These are phyloP conservation scores for Penicillium longicatenatum DNA, from an alignment of 495 filamentous ascomycete genomes.

Conservation along the genomic window DNA sequence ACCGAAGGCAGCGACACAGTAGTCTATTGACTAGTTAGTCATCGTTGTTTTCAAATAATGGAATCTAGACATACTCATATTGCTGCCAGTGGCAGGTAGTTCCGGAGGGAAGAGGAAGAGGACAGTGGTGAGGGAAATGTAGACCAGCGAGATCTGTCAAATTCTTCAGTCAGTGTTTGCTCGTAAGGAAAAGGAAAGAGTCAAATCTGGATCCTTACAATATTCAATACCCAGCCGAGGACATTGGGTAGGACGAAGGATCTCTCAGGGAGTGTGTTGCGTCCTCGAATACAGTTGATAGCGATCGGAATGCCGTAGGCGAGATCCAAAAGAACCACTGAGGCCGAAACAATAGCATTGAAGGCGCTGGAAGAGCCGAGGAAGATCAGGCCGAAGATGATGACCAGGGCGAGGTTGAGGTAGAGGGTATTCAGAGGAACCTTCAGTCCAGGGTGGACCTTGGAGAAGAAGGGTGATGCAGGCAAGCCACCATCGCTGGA, in stretches of 20 bases:
- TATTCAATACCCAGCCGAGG: conserved; percentile 55
- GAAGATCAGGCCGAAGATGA: conserved; percentile 73
- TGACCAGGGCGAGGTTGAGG: conserved; percentile 62
- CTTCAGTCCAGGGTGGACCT: conserved; percentile 62
- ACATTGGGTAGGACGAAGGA: conserved; percentile 59
- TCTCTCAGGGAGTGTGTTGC: conserved; percentile 64
- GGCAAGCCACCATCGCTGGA: conserved; percentile 69
- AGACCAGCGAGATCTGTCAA: conserved; percentile 60
- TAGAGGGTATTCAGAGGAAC: conserved; percentile 71
- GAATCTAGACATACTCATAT: conserved; percentile 62
- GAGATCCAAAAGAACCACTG: conserved; percentile 69
- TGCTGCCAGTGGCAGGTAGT: conserved; percentile 64
- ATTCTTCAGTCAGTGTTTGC: background rate
- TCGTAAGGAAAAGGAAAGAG: background rate
- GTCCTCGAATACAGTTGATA: conserved; percentile 65
- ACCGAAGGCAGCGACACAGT: conserved; percentile 69
- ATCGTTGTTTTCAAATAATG: background rate
- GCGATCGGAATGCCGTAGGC: conserved; percentile 73
- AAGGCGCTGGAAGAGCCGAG: conserved; percentile 67
- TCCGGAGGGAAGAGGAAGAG: conserved; percentile 76
- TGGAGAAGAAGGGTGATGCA: conserved; percentile 62
- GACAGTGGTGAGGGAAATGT: conserved; percentile 68
- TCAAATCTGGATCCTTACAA: conserved; percentile 28
- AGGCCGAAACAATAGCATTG: conserved; percentile 68
- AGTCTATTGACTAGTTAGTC: conserved; percentile 46